phyloP scores from a whole-genome alignment of 768 basidiomycete species.

The Guyanaporus albipodus region DNA sequence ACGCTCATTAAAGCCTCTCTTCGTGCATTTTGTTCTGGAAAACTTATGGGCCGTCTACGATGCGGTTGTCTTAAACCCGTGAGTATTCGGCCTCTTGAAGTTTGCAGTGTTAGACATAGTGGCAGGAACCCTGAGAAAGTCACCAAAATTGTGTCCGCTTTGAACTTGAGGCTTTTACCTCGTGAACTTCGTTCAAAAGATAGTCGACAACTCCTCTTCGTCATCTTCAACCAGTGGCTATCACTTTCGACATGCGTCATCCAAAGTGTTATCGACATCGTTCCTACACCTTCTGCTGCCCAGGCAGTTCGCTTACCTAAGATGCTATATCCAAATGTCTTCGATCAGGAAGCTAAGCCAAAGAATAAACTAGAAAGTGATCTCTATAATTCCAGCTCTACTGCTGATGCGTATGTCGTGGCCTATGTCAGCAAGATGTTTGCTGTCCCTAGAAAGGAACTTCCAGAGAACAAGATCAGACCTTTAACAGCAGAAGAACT shows the following conservation, averaged over 20 bases:
- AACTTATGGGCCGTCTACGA: conserved; percentile 98
- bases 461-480: conserved; percentile 84
- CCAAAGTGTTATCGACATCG: conserved; percentile 85
- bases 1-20: conserved; percentile 85
- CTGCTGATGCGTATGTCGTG: conserved; percentile 54
- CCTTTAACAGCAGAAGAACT: conserved; percentile 80
- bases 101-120: conserved; percentile 8
- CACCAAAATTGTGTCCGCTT: conserved; percentile 76
- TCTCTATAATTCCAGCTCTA: conserved; percentile 68
- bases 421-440: conserved; percentile 99
- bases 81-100: conserved; percentile 33
- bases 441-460: conserved; percentile 71
- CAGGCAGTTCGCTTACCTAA: conserved; percentile 83
- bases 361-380: conserved; percentile 81
- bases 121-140: conserved; percentile 85
- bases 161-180: conserved; percentile 78
- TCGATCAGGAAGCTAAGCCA: conserved; percentile 54
- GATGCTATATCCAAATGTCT: conserved; percentile 83
- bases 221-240: conserved; percentile 95
- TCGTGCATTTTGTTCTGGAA: conserved; percentile 95
- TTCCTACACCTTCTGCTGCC: conserved; percentile 83
- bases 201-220: conserved; percentile 71
- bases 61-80: conserved; percentile 86
- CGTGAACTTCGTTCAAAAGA: conserved; percentile 94
- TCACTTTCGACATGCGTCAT: conserved; percentile 91